A percentile compares a stretch with the other conserved stretches of the same genome.
phyloP scores from a whole-genome alignment of 306 rosid genomes.

The Fagus sylvatica region DNA sequence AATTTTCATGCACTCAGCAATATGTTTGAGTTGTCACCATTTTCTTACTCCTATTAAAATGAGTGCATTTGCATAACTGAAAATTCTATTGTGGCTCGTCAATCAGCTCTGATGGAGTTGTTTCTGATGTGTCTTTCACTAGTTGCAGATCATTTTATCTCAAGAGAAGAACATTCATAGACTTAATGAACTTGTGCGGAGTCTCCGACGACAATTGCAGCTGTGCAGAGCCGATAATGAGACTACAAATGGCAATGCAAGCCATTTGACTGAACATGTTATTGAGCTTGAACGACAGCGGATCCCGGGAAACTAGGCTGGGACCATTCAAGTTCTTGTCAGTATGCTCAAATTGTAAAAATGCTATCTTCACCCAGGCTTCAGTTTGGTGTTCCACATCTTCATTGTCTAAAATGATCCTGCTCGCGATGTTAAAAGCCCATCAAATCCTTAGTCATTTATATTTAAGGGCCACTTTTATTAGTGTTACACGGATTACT shows the following conservation, averaged over 20 bases:
- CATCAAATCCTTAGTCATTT: no score
- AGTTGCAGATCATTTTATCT: slow-evolving; percentile 58
- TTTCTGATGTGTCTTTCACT: slow-evolving; percentile 23
- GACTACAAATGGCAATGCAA: slow-evolving; percentile 45
- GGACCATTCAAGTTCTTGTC: slow-evolving; percentile 9
- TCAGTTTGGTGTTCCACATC: not conserved
- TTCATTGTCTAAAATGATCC: no score
- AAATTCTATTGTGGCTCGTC: not conserved
- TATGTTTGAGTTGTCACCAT: not conserved
- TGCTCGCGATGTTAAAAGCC: no score
- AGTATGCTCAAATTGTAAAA: slow-evolving; percentile 25
- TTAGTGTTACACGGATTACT: not conserved
- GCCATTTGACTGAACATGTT: slow-evolving; percentile 46
- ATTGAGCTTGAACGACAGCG: slow-evolving; percentile 62
- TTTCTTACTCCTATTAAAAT: not conserved
- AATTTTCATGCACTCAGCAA: no score
- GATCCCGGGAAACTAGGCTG: slow-evolving; percentile 52
- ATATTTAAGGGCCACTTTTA: not conserved
- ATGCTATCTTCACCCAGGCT: not conserved
- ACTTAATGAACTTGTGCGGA: slow-evolving; percentile 66
- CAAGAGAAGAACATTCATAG: slow-evolving; percentile 76
- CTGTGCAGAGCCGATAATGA: slow-evolving; percentile 54
- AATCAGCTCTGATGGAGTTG: not conserved
- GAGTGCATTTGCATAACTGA: not conserved
- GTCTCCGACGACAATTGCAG: slow-evolving; percentile 65